Base-by-base conservation (phyloP, 2,329 filamentous ascomycete species). In the Monascus ruber region DNA sequence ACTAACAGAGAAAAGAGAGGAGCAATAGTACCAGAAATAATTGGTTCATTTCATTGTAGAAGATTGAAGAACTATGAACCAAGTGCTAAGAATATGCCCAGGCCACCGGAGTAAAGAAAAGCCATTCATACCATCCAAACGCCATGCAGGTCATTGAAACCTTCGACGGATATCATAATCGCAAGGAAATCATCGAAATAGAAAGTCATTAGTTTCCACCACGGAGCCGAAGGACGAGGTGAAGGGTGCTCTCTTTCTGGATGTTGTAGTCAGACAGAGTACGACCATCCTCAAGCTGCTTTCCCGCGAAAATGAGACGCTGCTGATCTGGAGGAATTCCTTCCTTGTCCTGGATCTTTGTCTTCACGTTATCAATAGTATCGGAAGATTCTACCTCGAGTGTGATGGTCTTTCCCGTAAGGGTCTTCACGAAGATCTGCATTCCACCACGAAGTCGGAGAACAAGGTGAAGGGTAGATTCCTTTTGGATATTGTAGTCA, bases 401-500 rank as follows among this genome's bases (percentile, higher is more conserved):
- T 2, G 79, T 81, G 49, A 82, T 81, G 0, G 78, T 82, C 72
- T 81, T 81, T 27, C 79, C 79, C 0, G 84, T 89, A 1, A 89
- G 68, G 0, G 82, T 86, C 73, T 86, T 88, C 58, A 88, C 83
- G 50, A 88, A 88, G 50, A 87, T 87, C 54, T 88, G 74, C 81
- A 84, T 85, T 65, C 83, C 83, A 73, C 83, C 83, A 66, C 83
- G 82, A 5, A 89, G 77, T 59, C 84, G 81, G 24, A 89, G 79
- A 35, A 89, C 84, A 40, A 89, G 61, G 61, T 89, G 84, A 1
- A 89, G 73, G 0, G 85, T 89, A 1, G 79, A 84, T 59, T 89
- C 85, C 70, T 89, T 89, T 65, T 96, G 89, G 35, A 95, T 95
- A 71, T 95, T 95, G 78, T 95, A 95, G 62, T 95, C 89, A 37